Percentiles rank a stretch among this genome's conserved stretches.
These are phyloP conservation scores for Apiospora rasikravindrae DNA, from an alignment of 2,329 filamentous ascomycete genomes.

Conservation along the genomic window DNA sequence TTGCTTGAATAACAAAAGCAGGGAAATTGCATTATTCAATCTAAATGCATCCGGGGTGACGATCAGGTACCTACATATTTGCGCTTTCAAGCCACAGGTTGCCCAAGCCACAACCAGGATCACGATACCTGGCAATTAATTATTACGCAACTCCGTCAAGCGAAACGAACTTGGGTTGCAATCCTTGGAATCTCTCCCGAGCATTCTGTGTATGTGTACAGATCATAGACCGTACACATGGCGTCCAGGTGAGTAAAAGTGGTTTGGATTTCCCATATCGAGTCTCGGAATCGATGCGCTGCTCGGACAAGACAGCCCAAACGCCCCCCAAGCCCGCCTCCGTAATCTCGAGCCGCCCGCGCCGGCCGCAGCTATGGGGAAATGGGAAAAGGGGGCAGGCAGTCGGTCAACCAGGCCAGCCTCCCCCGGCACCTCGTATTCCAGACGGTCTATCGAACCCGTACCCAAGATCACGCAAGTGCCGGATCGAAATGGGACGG, in stretches of 20 bases:
- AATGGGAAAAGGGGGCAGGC: constrained; percentile 3
- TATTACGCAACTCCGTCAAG: constrained; percentile 12
- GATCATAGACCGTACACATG: constrained; percentile 1
- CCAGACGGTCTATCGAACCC: neutral
- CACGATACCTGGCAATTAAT: constrained; percentile 12
- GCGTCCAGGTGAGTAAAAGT: neutral
- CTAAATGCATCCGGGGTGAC: neutral
- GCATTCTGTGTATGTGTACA: constrained; percentile 1
- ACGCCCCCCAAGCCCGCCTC: constrained; percentile 9
- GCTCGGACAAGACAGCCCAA: neutral
- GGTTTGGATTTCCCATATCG: neutral
- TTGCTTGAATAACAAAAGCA: neutral
- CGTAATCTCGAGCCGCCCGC: constrained; percentile 1
- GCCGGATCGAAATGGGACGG: neutral
- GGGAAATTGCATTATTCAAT: neutral
- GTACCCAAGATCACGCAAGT: neutral
- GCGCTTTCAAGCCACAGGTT: neutral
- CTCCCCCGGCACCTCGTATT: neutral
- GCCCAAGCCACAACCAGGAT: constrained; percentile 6
- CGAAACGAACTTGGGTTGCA: constrained; percentile 7
- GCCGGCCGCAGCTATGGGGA: constrained; percentile 12
- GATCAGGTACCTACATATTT: neutral
- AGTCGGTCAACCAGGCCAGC: neutral
- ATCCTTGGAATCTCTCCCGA: neutral
- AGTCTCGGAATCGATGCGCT: neutral